Conservation (phyloP, 106 monocot species). For the Allium fistulosum region DNA sequence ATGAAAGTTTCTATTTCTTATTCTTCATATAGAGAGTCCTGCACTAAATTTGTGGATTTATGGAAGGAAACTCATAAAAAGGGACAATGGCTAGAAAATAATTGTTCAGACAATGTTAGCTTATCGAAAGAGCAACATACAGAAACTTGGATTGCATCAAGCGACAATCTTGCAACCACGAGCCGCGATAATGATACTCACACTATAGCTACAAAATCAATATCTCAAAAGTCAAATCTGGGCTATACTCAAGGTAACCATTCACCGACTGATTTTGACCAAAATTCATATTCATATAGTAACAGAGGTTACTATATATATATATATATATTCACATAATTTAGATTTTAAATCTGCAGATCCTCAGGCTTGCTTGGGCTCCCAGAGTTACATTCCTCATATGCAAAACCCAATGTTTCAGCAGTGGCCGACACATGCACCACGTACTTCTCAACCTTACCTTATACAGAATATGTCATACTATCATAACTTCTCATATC, state of each 20-base stretch:
- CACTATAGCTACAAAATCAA: neutral
- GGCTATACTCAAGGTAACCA: slow-evolving; percentile 8
- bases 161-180: neutral
- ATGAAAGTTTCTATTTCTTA: neutral
- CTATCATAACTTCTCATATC: slow-evolving; percentile 58
- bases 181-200: neutral
- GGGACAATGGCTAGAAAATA: slow-evolving; percentile 90
- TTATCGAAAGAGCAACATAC: slow-evolving; percentile 11
- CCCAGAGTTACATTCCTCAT: slow-evolving; percentile 1
- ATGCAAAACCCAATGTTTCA: slow-evolving; percentile 42
- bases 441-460: slow-evolving; percentile 51
- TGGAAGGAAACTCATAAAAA: slow-evolving; percentile 89
- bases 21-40: slow-evolving; percentile 50
- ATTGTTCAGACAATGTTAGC: slow-evolving; percentile 52
- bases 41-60: slow-evolving; percentile 64
- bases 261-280: neutral
- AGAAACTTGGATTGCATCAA: slow-evolving; percentile 1
- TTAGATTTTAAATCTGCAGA: slow-evolving; percentile 2
- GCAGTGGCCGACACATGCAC: slow-evolving; percentile 61
- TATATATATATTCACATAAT: neutral
- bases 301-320: too few relatives aligned
- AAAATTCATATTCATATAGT: too few relatives aligned
- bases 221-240: neutral
- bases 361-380: neutral
- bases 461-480: slow-evolving; percentile 53